Conservation (phyloP, 1,284 basidiomycete species). For the Fomitopsis palustris region DNA sequence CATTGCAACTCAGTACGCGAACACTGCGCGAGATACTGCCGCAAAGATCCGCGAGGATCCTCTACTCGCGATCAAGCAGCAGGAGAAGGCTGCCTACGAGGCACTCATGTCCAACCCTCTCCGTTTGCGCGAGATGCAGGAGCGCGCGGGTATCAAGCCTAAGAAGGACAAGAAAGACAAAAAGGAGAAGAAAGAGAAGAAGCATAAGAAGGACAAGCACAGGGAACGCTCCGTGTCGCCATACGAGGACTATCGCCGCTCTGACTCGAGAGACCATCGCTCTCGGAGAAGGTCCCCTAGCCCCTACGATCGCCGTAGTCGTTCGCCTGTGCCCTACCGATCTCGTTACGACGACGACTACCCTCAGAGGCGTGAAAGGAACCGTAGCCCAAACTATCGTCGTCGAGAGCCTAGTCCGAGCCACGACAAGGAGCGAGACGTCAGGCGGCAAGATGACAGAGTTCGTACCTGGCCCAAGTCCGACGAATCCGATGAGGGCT, state of each 20-base stretch:
- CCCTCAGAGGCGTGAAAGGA: slow-evolving; percentile 22
- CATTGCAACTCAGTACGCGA: slow-evolving; percentile 92
- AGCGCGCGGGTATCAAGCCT: slow-evolving; percentile 69
- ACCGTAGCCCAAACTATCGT: slow-evolving; percentile 27
- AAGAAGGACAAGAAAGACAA: slow-evolving; percentile 76
- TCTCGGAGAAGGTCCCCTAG: slow-evolving; percentile 36
- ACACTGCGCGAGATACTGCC: slow-evolving; percentile 84
- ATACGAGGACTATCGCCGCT: slow-evolving; percentile 26
- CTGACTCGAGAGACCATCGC: slow-evolving; percentile 34
- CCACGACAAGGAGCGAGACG: slow-evolving; percentile 14
- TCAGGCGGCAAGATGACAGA: slow-evolving; percentile 14
- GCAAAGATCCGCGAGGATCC: slow-evolving; percentile 97
- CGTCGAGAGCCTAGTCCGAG: slow-evolving; percentile 23
- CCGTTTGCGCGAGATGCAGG: slow-evolving; percentile 79
- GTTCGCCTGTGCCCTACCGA: slow-evolving; percentile 30
- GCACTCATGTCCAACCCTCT: slow-evolving; percentile 90
- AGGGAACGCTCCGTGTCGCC: slow-evolving; percentile 38
- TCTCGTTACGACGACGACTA: slow-evolving; percentile 26
- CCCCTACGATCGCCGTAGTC: slow-evolving; percentile 35
- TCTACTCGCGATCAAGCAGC: slow-evolving; percentile 93
- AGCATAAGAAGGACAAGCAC: slow-evolving; percentile 37
- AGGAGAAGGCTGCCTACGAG: slow-evolving; percentile 92
- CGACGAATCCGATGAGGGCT: slow-evolving; percentile 43
- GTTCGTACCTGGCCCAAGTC: slow-evolving; percentile 38
- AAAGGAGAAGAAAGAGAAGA: slow-evolving; percentile 58